These are phyloP conservation scores for Talaromyces borbonicus DNA, from an alignment of 495 filamentous ascomycete species.

Conservation along the genomic window DNA sequence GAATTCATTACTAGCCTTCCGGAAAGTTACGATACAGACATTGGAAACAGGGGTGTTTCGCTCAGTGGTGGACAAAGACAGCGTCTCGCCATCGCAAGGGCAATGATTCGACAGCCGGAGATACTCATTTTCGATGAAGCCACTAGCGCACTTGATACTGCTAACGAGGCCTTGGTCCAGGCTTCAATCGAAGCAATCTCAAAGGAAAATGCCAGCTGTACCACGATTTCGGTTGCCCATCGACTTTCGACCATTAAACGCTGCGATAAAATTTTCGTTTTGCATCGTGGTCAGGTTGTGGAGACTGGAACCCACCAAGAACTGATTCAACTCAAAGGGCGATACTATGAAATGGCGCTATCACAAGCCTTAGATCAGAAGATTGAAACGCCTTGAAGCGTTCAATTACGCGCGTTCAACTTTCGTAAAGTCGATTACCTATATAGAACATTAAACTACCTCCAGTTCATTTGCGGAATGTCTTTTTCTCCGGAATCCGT, in stretches of 20 bases:
- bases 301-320: constrained; percentile 54
- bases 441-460: too few species aligned
- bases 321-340: constrained; percentile 28
- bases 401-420: too few species aligned
- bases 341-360: neutral
- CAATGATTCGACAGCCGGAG: constrained; percentile 51
- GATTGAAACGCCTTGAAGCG: too few species aligned
- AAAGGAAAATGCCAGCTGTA: constrained; percentile 34
- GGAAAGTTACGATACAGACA: constrained; percentile 46
- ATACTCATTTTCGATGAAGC: constrained; percentile 62
- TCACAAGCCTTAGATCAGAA: neutral
- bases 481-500: too few species aligned
- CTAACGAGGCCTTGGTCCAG: constrained; percentile 55
- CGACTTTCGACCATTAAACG: constrained; percentile 56
- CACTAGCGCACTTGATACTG: constrained; percentile 54
- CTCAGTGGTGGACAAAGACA: constrained; percentile 63
- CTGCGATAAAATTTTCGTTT: constrained; percentile 60
- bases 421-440: too few species aligned
- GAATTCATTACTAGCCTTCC: constrained; percentile 54
- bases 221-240: constrained; percentile 55
- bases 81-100: constrained; percentile 56
- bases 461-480: too few species aligned
- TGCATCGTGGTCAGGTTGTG: constrained; percentile 51
- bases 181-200: constrained; percentile 47
- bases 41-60: constrained; percentile 42